Evolutionary conservation across 2,329 filamentous ascomycete genomes (phyloP), one percentile per base, ranked within the genome.

Genomic region (Allantophomopsis cytisporea): DNA sequence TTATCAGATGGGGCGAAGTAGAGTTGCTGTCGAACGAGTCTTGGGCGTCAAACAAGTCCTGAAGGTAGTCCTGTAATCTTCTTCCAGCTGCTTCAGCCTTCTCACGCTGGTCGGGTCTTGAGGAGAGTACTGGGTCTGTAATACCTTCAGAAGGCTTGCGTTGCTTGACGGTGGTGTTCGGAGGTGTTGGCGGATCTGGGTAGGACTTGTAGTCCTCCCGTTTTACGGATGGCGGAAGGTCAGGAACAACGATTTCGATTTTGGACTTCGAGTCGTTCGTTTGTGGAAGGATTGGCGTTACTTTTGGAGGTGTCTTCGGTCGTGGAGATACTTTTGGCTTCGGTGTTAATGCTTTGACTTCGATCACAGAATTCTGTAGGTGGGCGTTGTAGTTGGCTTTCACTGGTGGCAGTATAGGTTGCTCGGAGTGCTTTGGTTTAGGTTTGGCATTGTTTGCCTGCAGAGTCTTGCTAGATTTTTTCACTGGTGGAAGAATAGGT

Each of bases 91-190:
- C 69, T 49, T 94, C 80, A 4, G 81, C 83, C 51, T 87, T 79
- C 50, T 93, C 80, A 38, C 81, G 80, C 57, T 94, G 84, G 52
- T 93, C 86, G 2, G 86, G 64, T 33, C 74, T 76, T 35, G 79
- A 60, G 15, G 80, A 62, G 2, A 73, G 58, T 37, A 71, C 73
- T 40, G 73, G 70, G 11, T 71, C 67, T 7, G 65, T 68, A 37
- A 71, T 64, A 15, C 61, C 56, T 16, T 64, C 61, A 17, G 66
- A 62, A 31, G 61, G 60, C 43, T 73, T 77, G 41, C 68, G 56
- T 50, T 74, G 80, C 46, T 44, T 47, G 5, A 47, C 49, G 3
- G 23, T 28, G 10, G 23, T 5, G 3, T 30, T 38, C 15, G 20
- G 16, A 16, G 21, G 23, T 30, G 21, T 31, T 13, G 20, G 21